Evolutionary conservation across 1,139 yeast species (phyloP), one percentile per base, ranked within the genome.

Genomic region (Diutina neorugosa): DNA sequence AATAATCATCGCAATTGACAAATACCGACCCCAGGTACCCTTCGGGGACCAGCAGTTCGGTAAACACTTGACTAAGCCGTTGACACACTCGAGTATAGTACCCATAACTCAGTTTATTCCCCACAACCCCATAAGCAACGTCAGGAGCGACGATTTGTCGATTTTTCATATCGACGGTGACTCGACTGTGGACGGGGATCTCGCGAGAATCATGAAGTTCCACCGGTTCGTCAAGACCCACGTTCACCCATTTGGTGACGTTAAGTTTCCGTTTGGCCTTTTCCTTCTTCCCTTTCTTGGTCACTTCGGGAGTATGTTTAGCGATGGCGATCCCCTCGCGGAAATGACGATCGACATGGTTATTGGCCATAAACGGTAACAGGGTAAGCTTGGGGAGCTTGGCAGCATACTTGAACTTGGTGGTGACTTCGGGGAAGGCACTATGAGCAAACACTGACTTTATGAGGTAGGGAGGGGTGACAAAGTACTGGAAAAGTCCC

Each of bases 381-480:
- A 84, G 80, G 1, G 90, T 75, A 34, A 88, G 69, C 61, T 81
- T 82, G 44, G 96, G 96, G 57, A 86, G 72, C 58, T 77, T 80
- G 49, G 73, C 71, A 0, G 96, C 96, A 59, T 80, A 75, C 55
- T 77, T 77, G 65, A 87, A 82, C 59, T 82, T 76, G 40, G 58
- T 56, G 14, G 27, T 5, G 19, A 46, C 18, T 27, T 46, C 21
- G 53, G 72, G 69, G 57, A 62, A 64, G 51, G 64, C 61, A 55
- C 60, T 62, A 21, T 61, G 56, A 40, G 64, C 63, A 67, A 90
- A 86, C 9, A 84, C 74, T 6, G 20, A 7, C 57, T 82, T 81
- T 23, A 84, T 77, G 44, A 90, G 72, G 62, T 90, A 88, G 52
- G 91, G 87, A 1, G 97, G 97, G 0, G 97, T 90, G 16, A 90